A percentile compares a stretch with the other conserved stretches of the same genome.
Conservation (phyloP, 768 basidiomycete species). For the Psilocybe subaeruginosa region DNA sequence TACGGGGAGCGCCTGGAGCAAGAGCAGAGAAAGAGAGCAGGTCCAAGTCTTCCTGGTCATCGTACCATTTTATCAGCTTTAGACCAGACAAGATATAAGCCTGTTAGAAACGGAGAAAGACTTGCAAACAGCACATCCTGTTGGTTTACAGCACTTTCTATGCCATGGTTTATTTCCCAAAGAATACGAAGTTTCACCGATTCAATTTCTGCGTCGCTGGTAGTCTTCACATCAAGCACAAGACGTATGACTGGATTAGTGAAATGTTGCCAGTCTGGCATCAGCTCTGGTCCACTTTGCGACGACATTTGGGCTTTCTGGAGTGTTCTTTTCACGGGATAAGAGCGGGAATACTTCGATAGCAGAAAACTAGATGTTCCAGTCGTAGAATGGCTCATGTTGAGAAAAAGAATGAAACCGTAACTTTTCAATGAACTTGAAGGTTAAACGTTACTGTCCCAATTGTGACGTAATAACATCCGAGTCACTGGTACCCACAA, state of each 20-base stretch:
- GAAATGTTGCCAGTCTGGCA: conserved; percentile 78
- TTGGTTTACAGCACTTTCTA: conserved; percentile 42
- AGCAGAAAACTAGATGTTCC: conserved; percentile 59
- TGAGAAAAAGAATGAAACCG: neutral
- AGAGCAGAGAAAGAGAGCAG: conserved; percentile 66
- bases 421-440: too few species aligned
- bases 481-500: neutral
- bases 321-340: conserved; percentile 34
- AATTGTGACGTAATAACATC: neutral
- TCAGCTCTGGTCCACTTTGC: conserved; percentile 23
- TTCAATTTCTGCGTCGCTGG: conserved; percentile 51
- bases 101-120: conserved; percentile 12
- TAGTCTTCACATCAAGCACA: conserved; percentile 61
- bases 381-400: conserved; percentile 60
- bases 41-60: conserved; percentile 74
- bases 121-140: conserved; percentile 72
- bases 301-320: conserved; percentile 14
- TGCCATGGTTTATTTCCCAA: conserved; percentile 55
- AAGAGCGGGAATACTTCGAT: conserved; percentile 70
- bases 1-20: conserved; percentile 29
- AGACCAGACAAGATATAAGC: neutral
- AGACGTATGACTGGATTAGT: conserved; percentile 69
- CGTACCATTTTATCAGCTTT: conserved; percentile 2
- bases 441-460: too few species aligned
- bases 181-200: conserved; percentile 68